Percentiles rank a stretch among this genome's conserved stretches.
phyloP scores from a whole-genome alignment of 768 basidiomycete species.

The Mycena polygramma region DNA sequence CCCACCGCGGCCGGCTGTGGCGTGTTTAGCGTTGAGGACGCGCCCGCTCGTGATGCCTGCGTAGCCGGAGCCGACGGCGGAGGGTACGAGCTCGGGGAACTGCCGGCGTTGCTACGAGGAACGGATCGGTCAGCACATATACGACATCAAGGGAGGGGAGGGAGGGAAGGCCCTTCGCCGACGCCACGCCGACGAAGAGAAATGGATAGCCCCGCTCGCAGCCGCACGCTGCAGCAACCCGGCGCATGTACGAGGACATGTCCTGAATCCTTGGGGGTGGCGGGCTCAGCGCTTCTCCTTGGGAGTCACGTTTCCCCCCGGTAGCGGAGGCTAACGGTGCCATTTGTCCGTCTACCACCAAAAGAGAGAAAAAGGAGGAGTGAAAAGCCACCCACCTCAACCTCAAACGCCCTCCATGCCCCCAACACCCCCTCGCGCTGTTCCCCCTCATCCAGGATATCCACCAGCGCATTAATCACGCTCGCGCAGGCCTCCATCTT shows the following conservation, averaged over 20 bases:
- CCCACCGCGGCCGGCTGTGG: slow-evolving; percentile 70
- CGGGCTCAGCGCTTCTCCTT: too few relatives aligned
- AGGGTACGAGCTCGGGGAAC: slow-evolving; percentile 82
- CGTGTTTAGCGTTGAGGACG: slow-evolving; percentile 86
- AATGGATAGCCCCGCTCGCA: too few relatives aligned
- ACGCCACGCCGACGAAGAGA: too few relatives aligned
- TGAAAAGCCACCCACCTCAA: slow-evolving; percentile 70
- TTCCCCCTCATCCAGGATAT: slow-evolving; percentile 85
- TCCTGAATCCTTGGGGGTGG: too few relatives aligned
- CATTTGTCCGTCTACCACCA: too few relatives aligned
- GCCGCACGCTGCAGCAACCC: too few relatives aligned
- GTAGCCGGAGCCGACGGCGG: slow-evolving; percentile 72
- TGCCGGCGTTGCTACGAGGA: slow-evolving; percentile 79
- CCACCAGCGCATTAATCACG: slow-evolving; percentile 76
- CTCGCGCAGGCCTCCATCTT: slow-evolving; percentile 71
- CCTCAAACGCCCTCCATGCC: slow-evolving; percentile 87
- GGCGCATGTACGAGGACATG: too few relatives aligned
- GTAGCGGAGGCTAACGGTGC: too few relatives aligned
- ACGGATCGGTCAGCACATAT: slow-evolving; percentile 6
- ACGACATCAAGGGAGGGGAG: too few relatives aligned
- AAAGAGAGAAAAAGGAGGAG: too few relatives aligned
- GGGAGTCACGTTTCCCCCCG: too few relatives aligned
- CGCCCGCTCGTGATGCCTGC: slow-evolving; percentile 86
- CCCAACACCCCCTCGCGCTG: slow-evolving; percentile 82
- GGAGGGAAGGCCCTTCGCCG: too few relatives aligned